Evolutionary conservation across 2,329 filamentous ascomycete genomes (phyloP).

Genomic region (Stemphylium vesicarium): DNA sequence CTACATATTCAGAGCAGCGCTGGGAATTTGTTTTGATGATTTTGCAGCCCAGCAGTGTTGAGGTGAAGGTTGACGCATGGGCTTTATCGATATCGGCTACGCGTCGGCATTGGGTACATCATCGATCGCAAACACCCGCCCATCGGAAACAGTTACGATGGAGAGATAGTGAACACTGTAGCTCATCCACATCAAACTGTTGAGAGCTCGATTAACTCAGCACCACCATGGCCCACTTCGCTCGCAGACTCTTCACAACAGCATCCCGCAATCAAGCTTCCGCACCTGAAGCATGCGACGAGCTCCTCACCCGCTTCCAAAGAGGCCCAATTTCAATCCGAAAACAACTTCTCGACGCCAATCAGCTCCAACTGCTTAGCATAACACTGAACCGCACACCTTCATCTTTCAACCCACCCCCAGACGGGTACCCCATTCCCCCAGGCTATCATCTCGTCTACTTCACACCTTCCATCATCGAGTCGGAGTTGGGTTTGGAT

Average conservation of each 20-base stretch:
- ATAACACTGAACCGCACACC: constrained; percentile 36
- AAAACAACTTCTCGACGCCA: constrained; percentile 41
- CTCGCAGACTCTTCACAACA: constrained; percentile 30
- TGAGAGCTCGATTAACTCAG: too few species aligned
- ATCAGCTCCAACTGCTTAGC: constrained; percentile 41
- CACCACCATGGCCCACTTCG: constrained; percentile 21
- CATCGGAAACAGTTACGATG: not conserved
- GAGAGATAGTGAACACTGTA: not conserved
- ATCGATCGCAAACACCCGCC: not conserved
- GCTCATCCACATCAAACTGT: too few species aligned
- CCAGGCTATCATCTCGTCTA: constrained; percentile 85
- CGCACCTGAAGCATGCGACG: constrained; percentile 37
- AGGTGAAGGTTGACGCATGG: constrained; percentile 1
- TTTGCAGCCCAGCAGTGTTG: not conserved
- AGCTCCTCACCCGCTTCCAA: constrained; percentile 41
- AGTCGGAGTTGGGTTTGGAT: constrained; percentile 72
- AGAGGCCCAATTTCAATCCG: constrained; percentile 37
- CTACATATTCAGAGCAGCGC: not conserved
- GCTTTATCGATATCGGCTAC: constrained; percentile 32
- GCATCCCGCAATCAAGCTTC: constrained; percentile 25
- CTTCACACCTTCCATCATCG: constrained; percentile 75
- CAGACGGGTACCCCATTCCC: constrained; percentile 55
- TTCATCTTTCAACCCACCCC: constrained; percentile 27
- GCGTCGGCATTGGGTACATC: constrained; percentile 1
- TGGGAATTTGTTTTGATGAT: not conserved